Evolutionary conservation across 1,284 basidiomycete species (phyloP).

Genomic region (Golubevia sp.): DNA sequence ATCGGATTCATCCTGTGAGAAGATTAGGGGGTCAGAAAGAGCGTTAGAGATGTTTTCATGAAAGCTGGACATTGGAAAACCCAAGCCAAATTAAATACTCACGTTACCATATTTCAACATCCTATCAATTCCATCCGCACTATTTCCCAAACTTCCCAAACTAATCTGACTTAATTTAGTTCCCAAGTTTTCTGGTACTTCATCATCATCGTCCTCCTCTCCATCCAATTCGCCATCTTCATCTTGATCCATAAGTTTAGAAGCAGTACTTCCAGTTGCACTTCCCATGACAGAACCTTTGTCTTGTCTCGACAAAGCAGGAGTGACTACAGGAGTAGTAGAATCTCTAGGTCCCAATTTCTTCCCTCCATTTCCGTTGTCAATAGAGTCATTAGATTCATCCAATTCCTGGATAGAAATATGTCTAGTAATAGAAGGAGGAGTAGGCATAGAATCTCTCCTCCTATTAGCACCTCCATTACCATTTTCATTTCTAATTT

Average conservation of each 20-base stretch:
- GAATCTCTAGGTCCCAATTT: background rate
- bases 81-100: background rate
- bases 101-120: conserved; percentile 7
- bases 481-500: conserved; percentile 1
- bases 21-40: conserved; percentile 11
- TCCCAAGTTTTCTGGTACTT: conserved; percentile 23
- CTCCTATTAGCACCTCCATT: conserved; percentile 18
- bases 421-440: conserved; percentile 42
- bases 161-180: conserved; percentile 19
- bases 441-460: conserved; percentile 50
- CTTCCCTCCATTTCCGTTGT: conserved; percentile 1
- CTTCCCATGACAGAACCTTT: background rate
- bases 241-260: conserved; percentile 38
- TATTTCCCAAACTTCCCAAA: background rate
- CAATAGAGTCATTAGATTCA: background rate
- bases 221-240: conserved; percentile 26
- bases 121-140: conserved; percentile 3
- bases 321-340: conserved; percentile 7
- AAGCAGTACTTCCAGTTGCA: background rate
- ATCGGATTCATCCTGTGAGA: conserved; percentile 21
- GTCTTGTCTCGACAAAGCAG: background rate
- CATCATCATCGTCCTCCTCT: conserved; percentile 37
- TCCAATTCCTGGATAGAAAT: background rate
- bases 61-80: background rate
- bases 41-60: background rate